These are phyloP conservation scores for Leccinum subtestaceum DNA, from an alignment of 768 basidiomycete genomes.

Conservation along the genomic window DNA sequence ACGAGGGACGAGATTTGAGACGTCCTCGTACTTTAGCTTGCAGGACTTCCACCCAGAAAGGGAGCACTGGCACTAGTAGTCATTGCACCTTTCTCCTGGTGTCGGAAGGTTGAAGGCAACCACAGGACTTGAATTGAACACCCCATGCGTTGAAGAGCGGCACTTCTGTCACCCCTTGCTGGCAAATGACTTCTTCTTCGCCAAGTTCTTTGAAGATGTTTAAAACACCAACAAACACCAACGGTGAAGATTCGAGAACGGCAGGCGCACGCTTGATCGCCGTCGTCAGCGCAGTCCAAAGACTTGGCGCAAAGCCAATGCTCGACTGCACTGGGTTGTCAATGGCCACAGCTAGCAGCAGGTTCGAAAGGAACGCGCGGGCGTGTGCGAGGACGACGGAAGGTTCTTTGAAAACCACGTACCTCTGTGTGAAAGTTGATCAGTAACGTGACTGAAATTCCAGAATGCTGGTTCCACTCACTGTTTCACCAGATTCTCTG, in stretches of 20 bases:
- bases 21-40: too few relatives aligned
- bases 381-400: neutral
- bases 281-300: neutral
- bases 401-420: neutral
- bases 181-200: too few relatives aligned
- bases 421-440: too few relatives aligned
- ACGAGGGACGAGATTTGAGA: too few relatives aligned
- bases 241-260: neutral
- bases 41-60: too few relatives aligned
- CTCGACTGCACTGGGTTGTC: neutral
- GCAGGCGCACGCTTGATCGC: neutral
- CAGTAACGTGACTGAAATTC: too few relatives aligned
- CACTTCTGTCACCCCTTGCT: too few relatives aligned
- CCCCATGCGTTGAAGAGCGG: neutral
- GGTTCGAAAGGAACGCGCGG: neutral
- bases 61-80: too few relatives aligned
- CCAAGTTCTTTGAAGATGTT: neutral
- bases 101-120: neutral
- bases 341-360: neutral
- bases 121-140: neutral
- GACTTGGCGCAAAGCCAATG: neutral
- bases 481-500: neutral
- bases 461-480: neutral
- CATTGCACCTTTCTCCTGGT: too few relatives aligned
- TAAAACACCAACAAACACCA: neutral